Conservation (phyloP, 768 basidiomycete genomes). For the Lentinula aciculospora region DNA sequence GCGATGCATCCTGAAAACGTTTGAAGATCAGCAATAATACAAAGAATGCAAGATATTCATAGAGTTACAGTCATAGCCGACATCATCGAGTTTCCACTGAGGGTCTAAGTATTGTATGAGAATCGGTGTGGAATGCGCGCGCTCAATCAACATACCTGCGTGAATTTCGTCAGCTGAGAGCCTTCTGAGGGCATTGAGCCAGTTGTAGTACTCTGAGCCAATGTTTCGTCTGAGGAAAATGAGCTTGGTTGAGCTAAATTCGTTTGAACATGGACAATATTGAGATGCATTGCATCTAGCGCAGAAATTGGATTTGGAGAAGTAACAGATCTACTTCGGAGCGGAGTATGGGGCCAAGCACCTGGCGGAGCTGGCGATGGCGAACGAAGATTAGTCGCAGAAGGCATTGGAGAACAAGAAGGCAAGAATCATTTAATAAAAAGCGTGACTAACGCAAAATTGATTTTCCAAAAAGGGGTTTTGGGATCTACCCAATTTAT, state of each 20-base stretch:
- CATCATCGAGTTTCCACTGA: background rate
- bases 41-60: background rate
- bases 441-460: background rate
- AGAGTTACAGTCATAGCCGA: background rate
- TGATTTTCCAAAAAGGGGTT: background rate
- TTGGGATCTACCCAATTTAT: background rate
- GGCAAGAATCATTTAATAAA: no score
- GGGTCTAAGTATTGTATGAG: background rate
- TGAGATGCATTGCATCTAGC: constrained; percentile 15
- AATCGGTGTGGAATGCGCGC: background rate
- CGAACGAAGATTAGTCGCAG: constrained; percentile 17
- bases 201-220: background rate
- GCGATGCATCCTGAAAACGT: background rate
- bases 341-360: constrained; percentile 33
- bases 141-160: background rate
- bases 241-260: background rate
- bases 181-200: constrained; percentile 10
- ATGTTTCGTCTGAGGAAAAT: background rate
- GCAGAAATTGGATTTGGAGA: constrained; percentile 11
- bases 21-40: background rate
- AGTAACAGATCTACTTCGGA: constrained; percentile 16
- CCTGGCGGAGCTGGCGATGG: constrained; percentile 33
- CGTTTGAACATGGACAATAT: background rate
- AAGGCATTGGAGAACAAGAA: constrained; percentile 10
- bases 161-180: constrained; percentile 13